Percentiles rank a stretch among this genome's conserved stretches.
Conservation (phyloP, 345 rosid species). For the Mallotus nudiflorus region DNA sequence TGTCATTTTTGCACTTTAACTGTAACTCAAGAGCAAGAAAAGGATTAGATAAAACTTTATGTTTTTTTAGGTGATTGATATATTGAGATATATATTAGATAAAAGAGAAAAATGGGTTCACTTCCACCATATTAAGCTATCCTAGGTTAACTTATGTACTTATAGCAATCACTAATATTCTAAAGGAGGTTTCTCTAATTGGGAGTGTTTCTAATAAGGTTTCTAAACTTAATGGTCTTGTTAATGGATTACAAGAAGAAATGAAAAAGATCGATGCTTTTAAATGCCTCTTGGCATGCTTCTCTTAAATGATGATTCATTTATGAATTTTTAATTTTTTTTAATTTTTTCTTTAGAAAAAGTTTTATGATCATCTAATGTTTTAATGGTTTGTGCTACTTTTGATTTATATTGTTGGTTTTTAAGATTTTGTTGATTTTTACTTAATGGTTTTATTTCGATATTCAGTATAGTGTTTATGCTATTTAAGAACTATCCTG, state of each 20-base stretch:
- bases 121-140: conserved; percentile 69
- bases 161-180: conserved; percentile 52
- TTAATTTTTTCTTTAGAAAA: not conserved
- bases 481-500: conserved; percentile 38
- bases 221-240: conserved; percentile 47
- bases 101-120: conserved; percentile 47
- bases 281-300: conserved; percentile 81
- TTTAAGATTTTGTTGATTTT: not conserved
- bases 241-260: conserved; percentile 69
- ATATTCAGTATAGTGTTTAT: conserved; percentile 23
- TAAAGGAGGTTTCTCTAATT: conserved; percentile 48
- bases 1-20: not conserved
- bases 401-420: not conserved
- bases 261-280: conserved; percentile 73
- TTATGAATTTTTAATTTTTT: not conserved
- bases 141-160: conserved; percentile 46
- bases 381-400: not conserved
- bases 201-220: conserved; percentile 43
- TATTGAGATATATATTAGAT: not conserved
- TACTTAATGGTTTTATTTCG: not conserved
- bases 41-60: not conserved
- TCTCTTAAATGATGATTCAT: conserved; percentile 75
- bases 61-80: not conserved
- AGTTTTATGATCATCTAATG: too few species aligned
- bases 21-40: not conserved